A percentile compares a stretch with the other conserved stretches of the same genome.
phyloP scores from a whole-genome alignment of 2,329 filamentous ascomycete species.

The Hypoxylon sp. region DNA sequence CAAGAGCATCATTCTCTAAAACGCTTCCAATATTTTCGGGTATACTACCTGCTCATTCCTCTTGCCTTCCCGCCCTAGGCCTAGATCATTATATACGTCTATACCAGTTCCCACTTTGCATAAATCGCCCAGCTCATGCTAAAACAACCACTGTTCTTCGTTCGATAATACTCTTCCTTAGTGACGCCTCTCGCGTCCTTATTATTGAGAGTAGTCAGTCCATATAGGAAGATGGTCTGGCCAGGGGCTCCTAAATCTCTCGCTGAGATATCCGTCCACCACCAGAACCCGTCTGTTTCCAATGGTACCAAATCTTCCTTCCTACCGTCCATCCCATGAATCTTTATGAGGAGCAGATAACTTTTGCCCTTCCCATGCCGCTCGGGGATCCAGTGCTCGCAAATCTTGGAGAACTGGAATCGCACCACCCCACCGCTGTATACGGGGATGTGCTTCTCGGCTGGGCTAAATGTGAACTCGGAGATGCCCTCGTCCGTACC shows the following conservation, averaged over 20 bases:
- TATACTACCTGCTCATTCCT: slow-evolving; percentile 16
- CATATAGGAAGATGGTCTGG: slow-evolving; percentile 75
- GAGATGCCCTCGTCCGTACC: slow-evolving; percentile 67
- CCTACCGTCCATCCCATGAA: slow-evolving; percentile 76
- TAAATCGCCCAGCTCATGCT: slow-evolving; percentile 63
- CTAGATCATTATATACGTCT: slow-evolving; percentile 20
- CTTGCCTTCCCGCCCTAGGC: background rate
- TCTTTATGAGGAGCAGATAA: slow-evolving; percentile 78
- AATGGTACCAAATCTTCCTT: slow-evolving; percentile 79
- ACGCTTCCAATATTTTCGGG: slow-evolving; percentile 8
- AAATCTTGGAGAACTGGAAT: slow-evolving; percentile 85
- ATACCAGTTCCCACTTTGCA: slow-evolving; percentile 67
- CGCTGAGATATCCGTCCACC: slow-evolving; percentile 83
- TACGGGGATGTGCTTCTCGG: slow-evolving; percentile 72
- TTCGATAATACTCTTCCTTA: slow-evolving; percentile 61
- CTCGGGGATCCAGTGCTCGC: slow-evolving; percentile 86
- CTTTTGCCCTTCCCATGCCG: slow-evolving; percentile 75
- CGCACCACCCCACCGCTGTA: slow-evolving; percentile 71
- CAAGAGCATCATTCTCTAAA: background rate
- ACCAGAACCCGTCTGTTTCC: slow-evolving; percentile 83
- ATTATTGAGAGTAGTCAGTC: slow-evolving; percentile 67
- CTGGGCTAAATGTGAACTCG: slow-evolving; percentile 73
- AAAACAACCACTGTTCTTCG: slow-evolving; percentile 60
- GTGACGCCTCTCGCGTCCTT: slow-evolving; percentile 65
- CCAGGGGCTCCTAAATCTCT: slow-evolving; percentile 77